Percentiles rank a stretch among this genome's conserved stretches.
Conservation (phyloP, 805 yeast species). For the Lipomyces kockii region DNA sequence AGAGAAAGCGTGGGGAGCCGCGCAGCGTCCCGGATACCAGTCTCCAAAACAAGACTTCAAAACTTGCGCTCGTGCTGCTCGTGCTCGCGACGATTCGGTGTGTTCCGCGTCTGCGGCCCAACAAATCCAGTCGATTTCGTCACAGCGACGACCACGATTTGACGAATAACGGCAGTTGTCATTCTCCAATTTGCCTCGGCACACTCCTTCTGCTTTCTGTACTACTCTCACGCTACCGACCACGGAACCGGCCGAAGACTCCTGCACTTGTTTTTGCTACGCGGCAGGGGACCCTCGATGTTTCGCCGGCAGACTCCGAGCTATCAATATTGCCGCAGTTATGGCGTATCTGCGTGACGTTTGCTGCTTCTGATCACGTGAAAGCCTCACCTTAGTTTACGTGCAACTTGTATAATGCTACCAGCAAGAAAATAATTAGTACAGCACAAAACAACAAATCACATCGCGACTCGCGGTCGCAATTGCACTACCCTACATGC, state of each 20-base stretch:
- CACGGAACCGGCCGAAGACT: not conserved
- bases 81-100: not conserved
- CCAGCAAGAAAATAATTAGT: too few relatives aligned
- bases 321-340: not conserved
- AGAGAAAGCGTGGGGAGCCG: not conserved
- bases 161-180: not conserved
- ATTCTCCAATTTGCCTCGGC: not conserved
- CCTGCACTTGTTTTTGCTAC: too few relatives aligned
- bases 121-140: not conserved
- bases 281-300: too few relatives aligned
- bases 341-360: not conserved
- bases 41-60: not conserved
- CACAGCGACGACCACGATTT: not conserved
- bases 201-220: not conserved
- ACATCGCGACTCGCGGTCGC: not conserved
- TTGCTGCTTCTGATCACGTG: not conserved
- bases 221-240: not conserved
- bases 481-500: not conserved
- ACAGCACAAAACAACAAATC: too few relatives aligned
- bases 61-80: not conserved
- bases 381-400: too few relatives aligned
- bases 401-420: too few relatives aligned
- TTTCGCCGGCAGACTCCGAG: too few relatives aligned
- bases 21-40: not conserved
- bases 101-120: not conserved